Percentiles rank a stretch among this genome's conserved stretches.
phyloP scores from a whole-genome alignment of 768 basidiomycete genomes.

The Suillus subalutaceus region DNA sequence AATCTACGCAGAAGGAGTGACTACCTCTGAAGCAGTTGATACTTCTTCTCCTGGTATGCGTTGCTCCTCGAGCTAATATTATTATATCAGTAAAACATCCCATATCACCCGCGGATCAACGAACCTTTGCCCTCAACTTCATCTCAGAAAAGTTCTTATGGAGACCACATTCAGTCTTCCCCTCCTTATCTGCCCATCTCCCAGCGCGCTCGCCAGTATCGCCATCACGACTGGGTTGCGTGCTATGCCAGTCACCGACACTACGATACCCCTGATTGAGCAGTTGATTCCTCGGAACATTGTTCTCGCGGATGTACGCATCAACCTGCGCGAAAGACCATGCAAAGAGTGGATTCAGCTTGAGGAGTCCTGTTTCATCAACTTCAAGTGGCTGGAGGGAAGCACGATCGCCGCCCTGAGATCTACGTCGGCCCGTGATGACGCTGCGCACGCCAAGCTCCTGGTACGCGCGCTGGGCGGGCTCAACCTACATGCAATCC shows the following conservation, averaged over 20 bases:
- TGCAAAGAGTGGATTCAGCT: constrained; percentile 90
- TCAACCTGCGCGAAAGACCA: constrained; percentile 89
- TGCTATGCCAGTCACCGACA: constrained; percentile 98
- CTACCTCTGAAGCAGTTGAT: neutral
- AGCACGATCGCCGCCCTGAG: constrained; percentile 91
- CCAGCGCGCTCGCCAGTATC: constrained; percentile 84
- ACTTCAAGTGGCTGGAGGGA: constrained; percentile 85
- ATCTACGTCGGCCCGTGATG: constrained; percentile 93
- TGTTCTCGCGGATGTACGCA: constrained; percentile 78
- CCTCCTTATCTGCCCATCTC: constrained; percentile 82
- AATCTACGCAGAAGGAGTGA: neutral
- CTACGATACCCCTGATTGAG: constrained; percentile 92
- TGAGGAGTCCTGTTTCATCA: constrained; percentile 86
- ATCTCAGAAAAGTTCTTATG: constrained; percentile 89
- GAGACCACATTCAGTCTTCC: constrained; percentile 94
- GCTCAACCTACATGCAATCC: constrained; percentile 67
- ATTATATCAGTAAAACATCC: neutral
- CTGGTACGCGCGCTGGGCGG: constrained; percentile 85
- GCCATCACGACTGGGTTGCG: constrained; percentile 63
- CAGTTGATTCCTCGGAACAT: constrained; percentile 86
- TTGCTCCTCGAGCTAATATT: neutral
- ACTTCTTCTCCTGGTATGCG: neutral
- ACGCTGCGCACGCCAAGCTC: constrained; percentile 79
- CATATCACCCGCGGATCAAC: neutral
- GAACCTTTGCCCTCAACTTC: constrained; percentile 55